Base-by-base conservation (phyloP, 495 filamentous ascomycete genomes). In the Daldinia grandis region DNA sequence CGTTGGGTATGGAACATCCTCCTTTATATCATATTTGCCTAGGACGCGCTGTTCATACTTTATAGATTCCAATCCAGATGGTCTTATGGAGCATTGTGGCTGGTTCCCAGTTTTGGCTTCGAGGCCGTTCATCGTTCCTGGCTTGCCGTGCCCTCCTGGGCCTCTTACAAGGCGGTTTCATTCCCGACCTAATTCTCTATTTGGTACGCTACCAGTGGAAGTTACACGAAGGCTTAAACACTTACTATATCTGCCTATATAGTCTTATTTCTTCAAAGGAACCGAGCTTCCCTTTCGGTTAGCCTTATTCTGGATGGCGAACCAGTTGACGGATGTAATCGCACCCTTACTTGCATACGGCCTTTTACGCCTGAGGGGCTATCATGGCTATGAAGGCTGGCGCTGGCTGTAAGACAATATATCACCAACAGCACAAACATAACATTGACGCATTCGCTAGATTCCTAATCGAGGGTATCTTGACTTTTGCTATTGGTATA, bases 401-500 rank as follows among this genome's bases (percentile, higher is more conserved):
- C 51, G 51, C 14, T 55, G 51, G 51, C 5, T 55, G 51, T 55
- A 33, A 55, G 51, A 30, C 12, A 31, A 4, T 31, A 4, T n/a
- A 28, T 17, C 12, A 55, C 7, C 1, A 10, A 19, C 5, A 35
- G 25, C 4, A 35, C 15, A 35, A 31, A 4, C 0, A 9, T 9
- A 30, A 19, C 12, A 31, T 17, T 55, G 4, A 55, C 15, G 17
- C 42, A 24, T 49, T 27, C n/a, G 14, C 12, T 19, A 55, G 51
- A 30, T 55, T 55, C n/a, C 51, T 55, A 12, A 55, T 55, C 28
- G 51, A 55, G 28, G 51, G 25, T 4, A 55, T 55, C 25, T 25
- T 55, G 51, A 88, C 86, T 3, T 67, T 85, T 7, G 1, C 80
- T 1, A 80, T 89, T 51, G 86, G 87, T 4, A 63, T 87, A 10